Evolutionary conservation across 495 filamentous ascomycete genomes (phyloP), one percentile per base, ranked within the genome.

Genomic region (Lasiosphaeris hirsuta): DNA sequence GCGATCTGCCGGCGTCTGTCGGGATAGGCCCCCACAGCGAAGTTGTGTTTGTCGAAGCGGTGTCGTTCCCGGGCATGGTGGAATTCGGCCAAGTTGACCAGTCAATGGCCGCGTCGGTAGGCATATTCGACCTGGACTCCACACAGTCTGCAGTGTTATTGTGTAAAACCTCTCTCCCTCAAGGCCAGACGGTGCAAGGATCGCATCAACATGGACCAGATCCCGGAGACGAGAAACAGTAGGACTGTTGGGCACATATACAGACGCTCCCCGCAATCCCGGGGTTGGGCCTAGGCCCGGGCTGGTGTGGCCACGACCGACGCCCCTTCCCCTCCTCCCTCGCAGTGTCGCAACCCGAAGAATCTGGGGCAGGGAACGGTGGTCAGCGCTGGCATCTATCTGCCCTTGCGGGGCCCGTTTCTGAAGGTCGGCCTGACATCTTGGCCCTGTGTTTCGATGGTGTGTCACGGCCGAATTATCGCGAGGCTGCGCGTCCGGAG

Each of bases 1-100:
- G 61, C 2, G 65, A 62, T 33, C 65, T 15, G 34, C 62, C 60
- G 8, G 54, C 18, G 36, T 68, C 34, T 4, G 56, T 39, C 2
- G 65, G 64, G 10, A 64, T 54, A 6, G 44, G 44, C 1, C 39
- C 49, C 61, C 59, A 62, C 15, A 59, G 7, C 23, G 2, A 30
- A 30, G 23, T 30, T 30, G 23, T 5, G 23, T 30, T 30, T 30
- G 23, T 30, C 5, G 23, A 30, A 30, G 23, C 23, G 9, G 56
- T 57, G 17, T 42, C 36, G 35, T 60, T 65, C 6, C 56, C 36
- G 1, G 56, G 56, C 1, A 54, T 35, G 4, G 54, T 61, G 5
- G 10, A 38, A 50, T 64, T 56, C 34, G 49, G 35, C 23, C 23
- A 30, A 30, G 23, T 30, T 5, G 23, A 30, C 23, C 23, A 30